phyloP scores from a whole-genome alignment of 2,329 filamentous ascomycete species.

The Pyrenophora tritici-repentis region DNA sequence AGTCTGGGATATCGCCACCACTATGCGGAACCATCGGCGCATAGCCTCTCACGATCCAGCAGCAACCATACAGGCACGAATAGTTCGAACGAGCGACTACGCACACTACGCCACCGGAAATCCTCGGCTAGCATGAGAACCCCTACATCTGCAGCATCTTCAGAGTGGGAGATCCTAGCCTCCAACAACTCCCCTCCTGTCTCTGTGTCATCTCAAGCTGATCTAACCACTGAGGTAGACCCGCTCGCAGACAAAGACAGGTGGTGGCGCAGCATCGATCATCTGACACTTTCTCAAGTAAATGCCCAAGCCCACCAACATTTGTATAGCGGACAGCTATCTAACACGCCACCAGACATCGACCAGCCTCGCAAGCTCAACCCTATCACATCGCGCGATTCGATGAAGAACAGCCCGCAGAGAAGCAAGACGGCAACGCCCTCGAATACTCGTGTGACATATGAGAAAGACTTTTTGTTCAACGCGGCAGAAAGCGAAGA shows the following conservation, averaged over 20 bases:
- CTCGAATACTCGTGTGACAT: too few relatives aligned
- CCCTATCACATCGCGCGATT: background rate
- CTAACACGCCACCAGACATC: background rate
- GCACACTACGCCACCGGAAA: constrained; percentile 16
- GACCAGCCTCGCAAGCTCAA: background rate
- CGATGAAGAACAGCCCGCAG: background rate
- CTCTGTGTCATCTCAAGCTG: constrained; percentile 21
- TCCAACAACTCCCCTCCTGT: constrained; percentile 11
- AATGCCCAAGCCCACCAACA: background rate
- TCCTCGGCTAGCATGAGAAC: constrained; percentile 9
- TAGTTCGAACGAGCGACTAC: constrained; percentile 19
- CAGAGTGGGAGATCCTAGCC: constrained; percentile 25
- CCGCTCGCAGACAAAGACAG: constrained; percentile 15
- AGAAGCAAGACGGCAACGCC: too few relatives aligned
- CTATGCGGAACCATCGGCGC: constrained; percentile 13
- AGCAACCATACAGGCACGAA: constrained; percentile 23
- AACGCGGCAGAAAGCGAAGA: constrained; percentile 2
- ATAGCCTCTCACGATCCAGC: constrained; percentile 19
- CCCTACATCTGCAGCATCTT: constrained; percentile 2
- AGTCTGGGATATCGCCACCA: constrained; percentile 11
- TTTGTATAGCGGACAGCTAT: background rate
- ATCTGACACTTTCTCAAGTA: constrained; percentile 8
- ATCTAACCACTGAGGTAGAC: constrained; percentile 30
- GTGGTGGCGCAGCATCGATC: constrained; percentile 20
- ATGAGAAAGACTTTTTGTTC: background rate